Evolutionary conservation across 108 stramenopile genomes (phyloP), one percentile per base, ranked within the genome.

Genomic region (Fragilaria radians): DNA sequence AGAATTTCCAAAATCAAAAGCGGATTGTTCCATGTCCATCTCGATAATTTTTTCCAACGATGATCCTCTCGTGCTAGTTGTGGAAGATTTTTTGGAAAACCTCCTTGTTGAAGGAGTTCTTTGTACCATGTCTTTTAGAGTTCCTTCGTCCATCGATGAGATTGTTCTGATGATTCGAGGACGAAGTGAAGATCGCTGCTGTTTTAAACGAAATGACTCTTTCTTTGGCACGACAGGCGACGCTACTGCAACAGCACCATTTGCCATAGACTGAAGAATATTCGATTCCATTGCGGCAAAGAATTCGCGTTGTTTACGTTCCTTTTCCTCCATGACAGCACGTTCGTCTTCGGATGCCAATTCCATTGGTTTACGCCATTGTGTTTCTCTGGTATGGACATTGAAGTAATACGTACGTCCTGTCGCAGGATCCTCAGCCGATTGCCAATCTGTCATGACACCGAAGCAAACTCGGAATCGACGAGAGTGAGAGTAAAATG

Each of bases 261-360:
- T 2, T 5, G 24, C 52, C 23, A 80, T 19, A 5, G 65, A 72
- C 49, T 66, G 66, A 32, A 85, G 54, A 32, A 95, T 86, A 62
- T 95, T 95, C 25, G 74, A 60, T 50, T 95, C 94, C 94, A 95
- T 95, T 46, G 74, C 77, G n/a, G 67, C 78, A 74, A 95, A 95
- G 72, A 95, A 94, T 27, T 80, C 81, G 49, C 75, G 70, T 48
- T 85, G 83, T 63, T 75, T 74, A 19, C 65, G 59, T 58, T 94
- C 89, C 61, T 89, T 90, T 32, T 68, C 68, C 36, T 73, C 54
- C 42, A 92, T 88, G 5, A 60, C 74, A 27, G 58, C 26, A 7
- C 70, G 65, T 68, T 95, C 94, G 18, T 66, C 78, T 0, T 65
- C 77, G 3, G 65, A 46, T 21, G 82, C 86, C 52, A 94, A 48